phyloP scores from a whole-genome alignment of 2,329 filamentous ascomycete genomes.

The Magnaporthales sp. region DNA sequence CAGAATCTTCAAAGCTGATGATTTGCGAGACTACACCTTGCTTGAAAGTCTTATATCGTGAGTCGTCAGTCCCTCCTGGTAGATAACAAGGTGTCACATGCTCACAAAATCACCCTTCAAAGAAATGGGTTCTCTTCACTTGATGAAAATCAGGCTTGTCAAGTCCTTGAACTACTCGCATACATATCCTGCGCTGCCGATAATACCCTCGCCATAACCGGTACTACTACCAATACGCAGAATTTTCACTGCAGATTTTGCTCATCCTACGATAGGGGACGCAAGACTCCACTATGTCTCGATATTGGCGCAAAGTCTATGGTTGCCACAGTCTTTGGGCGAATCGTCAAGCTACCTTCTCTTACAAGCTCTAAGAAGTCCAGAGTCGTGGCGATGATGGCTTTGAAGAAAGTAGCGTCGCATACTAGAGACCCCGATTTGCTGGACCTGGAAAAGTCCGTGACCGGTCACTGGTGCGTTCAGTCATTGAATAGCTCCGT shows the following conservation, averaged over 20 bases:
- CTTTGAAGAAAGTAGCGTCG: constrained; percentile 58
- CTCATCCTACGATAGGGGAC: neutral
- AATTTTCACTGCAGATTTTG: constrained; percentile 7
- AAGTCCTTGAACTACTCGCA: constrained; percentile 37
- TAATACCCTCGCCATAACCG: constrained; percentile 25
- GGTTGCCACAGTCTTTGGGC: constrained; percentile 35
- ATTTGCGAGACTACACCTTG: neutral
- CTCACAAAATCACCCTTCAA: neutral
- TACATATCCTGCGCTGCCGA: constrained; percentile 47
- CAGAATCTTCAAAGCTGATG: constrained; percentile 5
- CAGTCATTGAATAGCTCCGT: constrained; percentile 74
- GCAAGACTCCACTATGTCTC: constrained; percentile 9
- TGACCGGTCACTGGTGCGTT: constrained; percentile 71
- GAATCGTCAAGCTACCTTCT: constrained; percentile 31
- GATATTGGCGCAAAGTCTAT: constrained; percentile 22
- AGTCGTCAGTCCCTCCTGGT: neutral
- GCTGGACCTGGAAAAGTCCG: constrained; percentile 59
- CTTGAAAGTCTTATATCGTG: constrained; percentile 5
- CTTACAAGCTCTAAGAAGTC: constrained; percentile 49
- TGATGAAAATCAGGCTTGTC: constrained; percentile 14
- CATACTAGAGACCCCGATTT: constrained; percentile 54
- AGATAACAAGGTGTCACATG: neutral
- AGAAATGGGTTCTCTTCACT: constrained; percentile 13
- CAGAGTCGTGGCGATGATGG: constrained; percentile 63
- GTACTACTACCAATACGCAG: constrained; percentile 8